Base-by-base conservation (phyloP, 1,284 basidiomycete species). In the Ustilago hordei region DNA sequence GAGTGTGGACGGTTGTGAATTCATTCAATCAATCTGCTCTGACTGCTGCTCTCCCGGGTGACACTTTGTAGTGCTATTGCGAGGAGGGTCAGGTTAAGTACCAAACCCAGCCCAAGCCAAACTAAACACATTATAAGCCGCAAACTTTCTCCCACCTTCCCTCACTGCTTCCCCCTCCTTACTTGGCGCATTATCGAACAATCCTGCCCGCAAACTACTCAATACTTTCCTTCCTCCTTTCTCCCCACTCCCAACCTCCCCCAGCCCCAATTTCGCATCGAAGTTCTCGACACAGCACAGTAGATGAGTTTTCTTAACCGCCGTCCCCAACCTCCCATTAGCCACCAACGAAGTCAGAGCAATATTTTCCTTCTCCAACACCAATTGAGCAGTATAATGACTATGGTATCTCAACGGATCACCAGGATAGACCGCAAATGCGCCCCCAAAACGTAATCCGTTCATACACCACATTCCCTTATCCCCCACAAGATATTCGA, bases 401-500 rank as follows among this genome's bases (percentile, higher is more conserved):
- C 95, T 96, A 82, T 99, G 97, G 86, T 97, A 99, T 17, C 97
- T 90, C 36, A 99, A 87, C 5, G 95, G 95, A 84, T 99, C 97
- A 60, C 95, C 95, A 59, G 97, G 97, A 87, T 99, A 99, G 1
- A 98, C 92, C 47, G 98, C 88, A 86, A 95, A 98, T 81, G 98
- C 94, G 1, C 95, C 95, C 8, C 97, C 97, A 83, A 99, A 99
- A 81, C 92, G 93, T 82, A 95, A 91, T 0, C 94, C 95, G 91
- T 2, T 93, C 93, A 87, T 92, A 90, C 71, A 64, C 74, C 74
- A 76, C 48, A 68, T 39, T 6, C 23, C 19, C 1, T 28, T n/a
- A 0, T 61, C 15, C 2, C 91, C 89, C 91, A 93, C 93, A 17
- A 98, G 86, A 70, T 91, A 91, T 53, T 90, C 89, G 85, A 95